Conservation (phyloP, 345 rosid genomes). For the Gossypium bickii region DNA sequence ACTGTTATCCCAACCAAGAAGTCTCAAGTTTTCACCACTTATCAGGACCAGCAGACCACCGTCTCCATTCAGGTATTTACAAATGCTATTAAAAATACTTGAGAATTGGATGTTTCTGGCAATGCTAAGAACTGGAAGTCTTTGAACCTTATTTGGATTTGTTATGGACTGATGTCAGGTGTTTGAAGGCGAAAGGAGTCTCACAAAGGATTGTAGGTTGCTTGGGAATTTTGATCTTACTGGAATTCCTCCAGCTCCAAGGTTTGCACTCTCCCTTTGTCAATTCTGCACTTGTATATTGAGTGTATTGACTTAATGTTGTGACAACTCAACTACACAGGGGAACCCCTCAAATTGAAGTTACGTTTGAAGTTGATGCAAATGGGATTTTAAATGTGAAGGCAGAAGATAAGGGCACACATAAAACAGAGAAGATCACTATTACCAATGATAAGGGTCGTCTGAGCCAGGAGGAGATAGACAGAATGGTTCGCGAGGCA, state of each 20-base stretch:
- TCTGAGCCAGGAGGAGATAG: constrained; percentile 93
- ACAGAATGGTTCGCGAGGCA: constrained; percentile 87
- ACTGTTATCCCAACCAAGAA: constrained; percentile 98
- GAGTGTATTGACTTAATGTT: neutral
- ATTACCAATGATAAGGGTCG: constrained; percentile 98
- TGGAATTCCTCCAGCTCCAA: constrained; percentile 92
- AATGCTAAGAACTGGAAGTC: neutral
- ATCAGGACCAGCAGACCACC: constrained; percentile 98
- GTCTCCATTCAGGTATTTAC: constrained; percentile 80
- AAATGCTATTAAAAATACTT: neutral
- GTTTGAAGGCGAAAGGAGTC: constrained; percentile 98
- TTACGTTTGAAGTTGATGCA: constrained; percentile 93
- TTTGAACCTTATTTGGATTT: neutral
- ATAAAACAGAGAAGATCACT: constrained; percentile 88
- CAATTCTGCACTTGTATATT: neutral
- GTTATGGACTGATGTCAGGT: constrained; percentile 41
- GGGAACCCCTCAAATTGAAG: constrained; percentile 97
- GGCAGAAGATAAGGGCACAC: constrained; percentile 91
- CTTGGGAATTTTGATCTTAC: constrained; percentile 82
- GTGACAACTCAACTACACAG: constrained; percentile 31
- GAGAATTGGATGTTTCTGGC: neutral
- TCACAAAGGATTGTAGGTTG: constrained; percentile 83
- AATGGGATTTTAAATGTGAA: constrained; percentile 87
- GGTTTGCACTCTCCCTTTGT: constrained; percentile 29
- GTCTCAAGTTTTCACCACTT: constrained; percentile 95